phyloP scores from a whole-genome alignment of 371 early-diverging fungal species.

The Haplosporangium sp. region DNA sequence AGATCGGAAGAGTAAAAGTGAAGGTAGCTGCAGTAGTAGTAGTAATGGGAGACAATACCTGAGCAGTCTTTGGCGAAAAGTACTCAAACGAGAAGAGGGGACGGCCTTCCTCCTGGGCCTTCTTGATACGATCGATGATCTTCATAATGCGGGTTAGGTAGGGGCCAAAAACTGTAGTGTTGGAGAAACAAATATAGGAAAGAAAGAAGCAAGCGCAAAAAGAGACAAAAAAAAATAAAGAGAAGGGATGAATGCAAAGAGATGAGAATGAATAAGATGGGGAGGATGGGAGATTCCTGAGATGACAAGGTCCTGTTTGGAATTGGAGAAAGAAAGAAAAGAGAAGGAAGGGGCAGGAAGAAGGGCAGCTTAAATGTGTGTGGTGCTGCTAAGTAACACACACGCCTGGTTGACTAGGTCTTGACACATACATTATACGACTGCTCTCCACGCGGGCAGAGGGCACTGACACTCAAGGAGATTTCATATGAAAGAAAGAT shows the following conservation, averaged over 20 bases:
- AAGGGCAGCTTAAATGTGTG: too few species aligned
- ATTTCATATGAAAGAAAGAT: too few species aligned
- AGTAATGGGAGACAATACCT: slow-evolving; percentile 54
- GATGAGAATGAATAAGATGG: too few species aligned
- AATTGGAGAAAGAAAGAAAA: too few species aligned
- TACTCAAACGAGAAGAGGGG: slow-evolving; percentile 94
- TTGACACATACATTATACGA: neutral
- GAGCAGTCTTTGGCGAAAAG: slow-evolving; percentile 96
- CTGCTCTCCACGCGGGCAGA: too few species aligned
- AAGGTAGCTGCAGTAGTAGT: neutral
- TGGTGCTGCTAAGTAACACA: too few species aligned
- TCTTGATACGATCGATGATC: slow-evolving; percentile 78
- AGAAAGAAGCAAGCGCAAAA: neutral
- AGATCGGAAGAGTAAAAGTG: neutral
- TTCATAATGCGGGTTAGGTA: slow-evolving; percentile 70
- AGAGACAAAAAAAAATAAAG: neutral
- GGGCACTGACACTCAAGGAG: too few species aligned
- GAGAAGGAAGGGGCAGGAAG: neutral
- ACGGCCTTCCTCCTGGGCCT: slow-evolving; percentile 76
- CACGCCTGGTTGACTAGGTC: too few species aligned
- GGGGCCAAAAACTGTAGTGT: neutral
- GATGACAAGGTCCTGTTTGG: too few species aligned
- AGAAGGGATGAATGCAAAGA: neutral
- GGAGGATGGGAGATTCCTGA: neutral
- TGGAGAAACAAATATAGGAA: neutral